A percentile compares a stretch with the other conserved stretches of the same genome.
phyloP scores from a whole-genome alignment of 768 basidiomycete species.

The Auriscalpium microsporum region DNA sequence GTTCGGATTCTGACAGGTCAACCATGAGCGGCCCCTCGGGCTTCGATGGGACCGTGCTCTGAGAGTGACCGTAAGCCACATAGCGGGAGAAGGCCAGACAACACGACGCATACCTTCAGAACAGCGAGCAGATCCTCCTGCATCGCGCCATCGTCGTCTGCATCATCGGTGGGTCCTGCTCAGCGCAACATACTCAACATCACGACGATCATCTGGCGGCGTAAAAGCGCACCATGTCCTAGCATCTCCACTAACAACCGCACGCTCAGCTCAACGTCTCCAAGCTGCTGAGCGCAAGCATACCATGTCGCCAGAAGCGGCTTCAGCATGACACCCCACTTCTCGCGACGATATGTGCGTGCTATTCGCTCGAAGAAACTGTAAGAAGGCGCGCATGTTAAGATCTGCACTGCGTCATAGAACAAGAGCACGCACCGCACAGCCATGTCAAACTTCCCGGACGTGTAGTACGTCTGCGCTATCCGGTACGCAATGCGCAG shows the following conservation, averaged over 20 bases:
- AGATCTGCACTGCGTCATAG: not conserved
- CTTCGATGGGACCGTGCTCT: slow-evolving; percentile 66
- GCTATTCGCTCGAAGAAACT: slow-evolving; percentile 94
- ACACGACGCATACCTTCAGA: slow-evolving; percentile 43
- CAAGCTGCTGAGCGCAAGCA: slow-evolving; percentile 69
- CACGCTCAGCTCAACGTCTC: slow-evolving; percentile 69
- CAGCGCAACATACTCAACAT: not conserved
- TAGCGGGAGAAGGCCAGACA: not conserved
- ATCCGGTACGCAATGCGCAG: slow-evolving; percentile 90
- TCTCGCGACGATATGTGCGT: slow-evolving; percentile 78
- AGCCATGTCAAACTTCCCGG: slow-evolving; percentile 80
- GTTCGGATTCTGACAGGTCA: slow-evolving; percentile 53
- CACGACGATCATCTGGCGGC: not conserved
- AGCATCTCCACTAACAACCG: slow-evolving; percentile 79
- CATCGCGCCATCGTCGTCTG: slow-evolving; percentile 41
- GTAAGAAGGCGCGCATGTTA: not conserved
- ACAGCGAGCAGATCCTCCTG: slow-evolving; percentile 70
- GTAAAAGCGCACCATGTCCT: slow-evolving; percentile 49
- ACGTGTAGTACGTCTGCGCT: slow-evolving; percentile 74
- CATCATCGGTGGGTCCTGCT: slow-evolving; percentile 27
- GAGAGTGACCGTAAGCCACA: not conserved
- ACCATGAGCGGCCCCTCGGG: slow-evolving; percentile 50
- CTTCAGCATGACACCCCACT: slow-evolving; percentile 67
- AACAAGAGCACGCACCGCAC: slow-evolving; percentile 48
- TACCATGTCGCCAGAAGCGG: slow-evolving; percentile 77